phyloP scores from a whole-genome alignment of 2,329 filamentous ascomycete species.

The Claviceps cyperi region DNA sequence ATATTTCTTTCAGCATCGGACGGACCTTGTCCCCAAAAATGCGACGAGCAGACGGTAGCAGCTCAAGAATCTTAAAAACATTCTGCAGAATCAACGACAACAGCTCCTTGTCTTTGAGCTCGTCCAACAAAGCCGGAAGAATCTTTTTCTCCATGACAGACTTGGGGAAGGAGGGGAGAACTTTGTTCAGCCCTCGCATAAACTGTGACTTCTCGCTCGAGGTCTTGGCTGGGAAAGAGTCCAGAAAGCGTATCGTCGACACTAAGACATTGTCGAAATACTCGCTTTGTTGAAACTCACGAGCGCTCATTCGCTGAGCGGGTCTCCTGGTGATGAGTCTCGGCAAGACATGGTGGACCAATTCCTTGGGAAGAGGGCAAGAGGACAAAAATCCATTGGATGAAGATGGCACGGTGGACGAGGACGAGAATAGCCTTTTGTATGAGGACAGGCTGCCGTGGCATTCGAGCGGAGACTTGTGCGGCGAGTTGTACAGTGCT shows the following conservation, averaged over 20 bases:
- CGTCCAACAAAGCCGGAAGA: conserved; percentile 74
- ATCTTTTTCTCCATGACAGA: conserved; percentile 93
- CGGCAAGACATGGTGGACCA: conserved; percentile 63
- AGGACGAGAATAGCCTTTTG: conserved; percentile 67
- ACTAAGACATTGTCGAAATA: conserved; percentile 97
- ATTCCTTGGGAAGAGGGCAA: conserved; percentile 63
- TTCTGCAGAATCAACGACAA: conserved; percentile 79
- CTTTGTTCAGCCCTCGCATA: conserved; percentile 72
- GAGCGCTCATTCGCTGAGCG: conserved; percentile 73
- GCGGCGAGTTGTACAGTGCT: conserved; percentile 88
- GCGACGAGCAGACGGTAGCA: conserved; percentile 62
- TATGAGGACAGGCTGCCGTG: conserved; percentile 72
- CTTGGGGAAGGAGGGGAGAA: conserved; percentile 82
- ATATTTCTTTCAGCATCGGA: conserved; percentile 72
- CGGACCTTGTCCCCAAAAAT: conserved; percentile 76
- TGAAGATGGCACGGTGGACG: conserved; percentile 62
- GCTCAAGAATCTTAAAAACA: conserved; percentile 74
- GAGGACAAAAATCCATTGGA: conserved; percentile 77
- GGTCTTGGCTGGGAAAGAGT: conserved; percentile 82
- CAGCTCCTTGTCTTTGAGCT: conserved; percentile 83
- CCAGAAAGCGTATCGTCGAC: conserved; percentile 89
- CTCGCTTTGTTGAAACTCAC: conserved; percentile 84
- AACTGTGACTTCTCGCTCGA: conserved; percentile 83
- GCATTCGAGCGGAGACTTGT: conserved; percentile 70
- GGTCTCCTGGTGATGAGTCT: conserved; percentile 76